A percentile compares a stretch with the other conserved stretches of the same genome.
These are phyloP conservation scores for Euphorbia tirucalli DNA, from an alignment of 345 rosid genomes.

Conservation along the genomic window DNA sequence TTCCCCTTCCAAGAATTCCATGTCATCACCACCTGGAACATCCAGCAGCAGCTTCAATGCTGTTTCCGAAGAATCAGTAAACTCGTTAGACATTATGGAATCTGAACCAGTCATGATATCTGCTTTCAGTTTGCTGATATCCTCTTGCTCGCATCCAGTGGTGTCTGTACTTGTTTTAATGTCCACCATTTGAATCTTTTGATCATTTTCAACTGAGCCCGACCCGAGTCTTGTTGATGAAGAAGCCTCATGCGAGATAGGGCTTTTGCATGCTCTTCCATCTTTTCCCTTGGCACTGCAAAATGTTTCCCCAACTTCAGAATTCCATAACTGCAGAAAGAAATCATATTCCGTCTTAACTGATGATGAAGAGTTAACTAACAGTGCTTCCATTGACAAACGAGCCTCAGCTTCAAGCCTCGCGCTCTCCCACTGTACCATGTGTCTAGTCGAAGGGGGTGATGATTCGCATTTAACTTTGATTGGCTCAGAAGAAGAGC, in stretches of 20 bases:
- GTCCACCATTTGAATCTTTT: conserved; percentile 7
- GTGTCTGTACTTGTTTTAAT: neutral
- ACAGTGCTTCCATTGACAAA: conserved; percentile 23
- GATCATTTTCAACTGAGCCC: conserved; percentile 9
- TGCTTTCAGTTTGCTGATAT: conserved; percentile 13
- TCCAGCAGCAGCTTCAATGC: conserved; percentile 29
- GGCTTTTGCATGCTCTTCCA: conserved; percentile 15
- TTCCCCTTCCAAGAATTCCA: conserved; percentile 30
- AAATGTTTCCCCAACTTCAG: conserved; percentile 37
- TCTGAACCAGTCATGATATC: conserved; percentile 21
- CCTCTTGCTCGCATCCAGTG: conserved; percentile 15
- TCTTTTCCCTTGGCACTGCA: conserved; percentile 10
- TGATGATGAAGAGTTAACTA: conserved; percentile 5
- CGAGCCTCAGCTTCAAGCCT: conserved; percentile 37
- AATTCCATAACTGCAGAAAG: conserved; percentile 36
- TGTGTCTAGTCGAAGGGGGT: conserved; percentile 19
- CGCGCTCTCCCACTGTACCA: conserved; percentile 23
- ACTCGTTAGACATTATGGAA: conserved; percentile 28
- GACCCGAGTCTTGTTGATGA: conserved; percentile 13
- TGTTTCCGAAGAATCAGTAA: conserved; percentile 28
- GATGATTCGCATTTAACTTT: conserved; percentile 4
- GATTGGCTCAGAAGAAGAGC: conserved; percentile 10
- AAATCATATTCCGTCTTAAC: conserved; percentile 20
- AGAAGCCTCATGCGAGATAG: conserved; percentile 1
- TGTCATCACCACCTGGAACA: conserved; percentile 17